phyloP scores from a whole-genome alignment of 2,329 filamentous ascomycete genomes.

The Leptosphaerulina australis region DNA sequence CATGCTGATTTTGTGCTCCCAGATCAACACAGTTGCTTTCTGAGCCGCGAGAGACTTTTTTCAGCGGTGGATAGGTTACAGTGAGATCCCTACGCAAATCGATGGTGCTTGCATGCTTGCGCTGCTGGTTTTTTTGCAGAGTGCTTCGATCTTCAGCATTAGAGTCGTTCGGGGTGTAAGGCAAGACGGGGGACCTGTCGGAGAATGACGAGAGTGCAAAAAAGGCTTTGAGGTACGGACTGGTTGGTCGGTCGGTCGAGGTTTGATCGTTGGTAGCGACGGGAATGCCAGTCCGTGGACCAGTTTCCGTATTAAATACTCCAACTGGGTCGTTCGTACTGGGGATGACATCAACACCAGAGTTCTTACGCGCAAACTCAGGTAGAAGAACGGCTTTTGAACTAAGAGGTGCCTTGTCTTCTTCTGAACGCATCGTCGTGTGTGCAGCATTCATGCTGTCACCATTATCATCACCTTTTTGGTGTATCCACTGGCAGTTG shows the following conservation, averaged over 20 bases:
- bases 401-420: conserved; percentile 7
- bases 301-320: background rate
- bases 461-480: conserved; percentile 27
- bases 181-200: background rate
- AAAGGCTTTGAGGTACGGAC: conserved; percentile 7
- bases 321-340: background rate
- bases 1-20: background rate
- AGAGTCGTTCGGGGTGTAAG: too few species aligned
- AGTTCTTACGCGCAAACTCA: conserved; percentile 3
- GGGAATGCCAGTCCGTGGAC: conserved; percentile 2
- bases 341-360: background rate
- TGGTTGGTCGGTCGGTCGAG: background rate
- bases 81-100: background rate
- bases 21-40: background rate
- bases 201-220: conserved; percentile 7
- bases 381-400: background rate
- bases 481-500: conserved; percentile 31
- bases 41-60: conserved; percentile 9
- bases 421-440: conserved; percentile 15
- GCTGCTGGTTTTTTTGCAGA: too few species aligned
- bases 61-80: background rate
- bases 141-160: too few species aligned
- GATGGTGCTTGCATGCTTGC: background rate
- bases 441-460: conserved; percentile 25
- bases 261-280: background rate